phyloP scores from a whole-genome alignment of 257 asterid species.

The Fraxinus anomala region DNA sequence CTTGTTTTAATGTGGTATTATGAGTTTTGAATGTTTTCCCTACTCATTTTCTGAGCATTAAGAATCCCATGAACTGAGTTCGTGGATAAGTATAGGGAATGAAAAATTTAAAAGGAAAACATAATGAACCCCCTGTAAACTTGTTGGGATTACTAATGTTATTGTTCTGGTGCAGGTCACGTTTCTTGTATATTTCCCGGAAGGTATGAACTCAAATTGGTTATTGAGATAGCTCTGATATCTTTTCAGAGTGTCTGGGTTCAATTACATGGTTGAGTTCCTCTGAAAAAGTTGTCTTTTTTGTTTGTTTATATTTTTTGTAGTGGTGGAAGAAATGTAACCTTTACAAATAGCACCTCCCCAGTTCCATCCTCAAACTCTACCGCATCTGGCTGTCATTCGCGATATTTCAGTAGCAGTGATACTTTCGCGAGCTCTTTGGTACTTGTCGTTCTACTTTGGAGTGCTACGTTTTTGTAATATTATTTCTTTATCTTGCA shows the following conservation, averaged over 20 bases:
- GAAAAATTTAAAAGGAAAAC: too few relatives aligned
- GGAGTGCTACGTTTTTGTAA: slow-evolving; percentile 43
- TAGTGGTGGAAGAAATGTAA: slow-evolving; percentile 69
- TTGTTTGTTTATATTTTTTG: too few relatives aligned
- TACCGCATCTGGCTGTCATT: slow-evolving; percentile 52
- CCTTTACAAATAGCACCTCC: slow-evolving; percentile 59
- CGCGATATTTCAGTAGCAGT: slow-evolving; percentile 31
- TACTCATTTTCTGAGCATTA: not conserved
- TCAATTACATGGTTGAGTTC: not conserved
- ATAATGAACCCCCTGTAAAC: not conserved
- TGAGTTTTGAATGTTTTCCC: not conserved
- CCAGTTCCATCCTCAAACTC: slow-evolving; percentile 73
- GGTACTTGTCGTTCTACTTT: slow-evolving; percentile 41
- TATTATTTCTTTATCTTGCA: slow-evolving; percentile 14
- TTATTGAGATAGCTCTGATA: not conserved
- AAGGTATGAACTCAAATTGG: slow-evolving; percentile 52
- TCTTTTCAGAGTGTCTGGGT: not conserved
- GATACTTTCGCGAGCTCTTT: slow-evolving; percentile 26
- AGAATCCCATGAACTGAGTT: not conserved
- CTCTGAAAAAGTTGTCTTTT: slow-evolving; percentile 20
- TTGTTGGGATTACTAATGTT: not conserved
- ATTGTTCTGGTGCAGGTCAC: slow-evolving; percentile 56
- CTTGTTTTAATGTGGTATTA: not conserved
- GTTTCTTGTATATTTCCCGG: slow-evolving; percentile 79
- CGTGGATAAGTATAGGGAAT: not conserved